Evolutionary conservation across 148 eudicot genomes (phyloP), one percentile per base, ranked within the genome.

Genomic region (Silene latifolia): DNA sequence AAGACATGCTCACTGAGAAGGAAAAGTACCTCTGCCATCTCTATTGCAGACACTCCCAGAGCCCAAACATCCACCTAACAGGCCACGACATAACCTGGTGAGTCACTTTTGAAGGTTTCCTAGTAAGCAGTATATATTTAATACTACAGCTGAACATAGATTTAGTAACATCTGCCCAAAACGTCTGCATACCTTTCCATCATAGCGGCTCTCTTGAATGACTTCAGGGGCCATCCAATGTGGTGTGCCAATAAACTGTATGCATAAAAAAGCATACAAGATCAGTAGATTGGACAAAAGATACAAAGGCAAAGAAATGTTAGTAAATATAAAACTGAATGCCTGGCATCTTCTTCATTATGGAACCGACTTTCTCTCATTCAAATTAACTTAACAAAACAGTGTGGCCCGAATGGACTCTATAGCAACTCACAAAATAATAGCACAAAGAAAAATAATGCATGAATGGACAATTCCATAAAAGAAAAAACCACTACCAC

Each of bases 191-290:
- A 95, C 99, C 99, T 95, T 95, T 69, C 97, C 99, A 87, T 95
- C 99, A 65, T 95, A 95, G 72, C 97, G 97, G 78, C 89, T 95
- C 85, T 95, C 98, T 86, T 95, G 99, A 84, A 95, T 95, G 80
- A 95, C 97, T 87, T 95, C 99, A n/a, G 99, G 99, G 69, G 99
- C 97, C 99, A 95, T 95, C 99, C 99, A 95, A 83, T 95, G 99
- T 68, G 99, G 99, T 74, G 99, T 95, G 71, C 99, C 99, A 73
- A 95, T 95, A 76, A 95, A 92, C 99, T 95, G 88, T 68, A 65
- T n/a, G 60, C 17, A 14, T 46, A 44, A 62, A 39, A 80, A 70
- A 17, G 27, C 64, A 39, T 42, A 25, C 65, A 57, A 69, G 8
- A 69, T 20, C 65, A 74, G 21, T 12, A 64, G 7, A 64, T 64